Evolutionary conservation across 1,139 yeast species (phyloP), one percentile per base, ranked within the genome.

Genomic region (Hansenula sp.): DNA sequence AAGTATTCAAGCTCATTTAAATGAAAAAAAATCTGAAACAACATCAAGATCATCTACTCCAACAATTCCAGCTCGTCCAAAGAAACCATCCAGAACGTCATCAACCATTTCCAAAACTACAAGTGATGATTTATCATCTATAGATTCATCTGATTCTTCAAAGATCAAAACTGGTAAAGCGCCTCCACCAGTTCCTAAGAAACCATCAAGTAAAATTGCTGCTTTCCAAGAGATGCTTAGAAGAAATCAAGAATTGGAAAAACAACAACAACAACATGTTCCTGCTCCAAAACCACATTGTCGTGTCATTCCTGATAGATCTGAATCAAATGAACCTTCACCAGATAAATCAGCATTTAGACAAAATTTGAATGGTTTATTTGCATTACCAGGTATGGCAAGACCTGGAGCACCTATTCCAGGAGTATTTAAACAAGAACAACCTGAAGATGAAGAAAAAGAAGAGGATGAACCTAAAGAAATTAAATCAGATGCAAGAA

Each of bases 161-260:
- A 17, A 16, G 4, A 30, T 12, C 5, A 29, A 14, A 22, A 13
- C 16, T 6, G 18, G 17, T 14, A 47, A 69, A 61, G 50, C 68
- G 0, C 83, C 85, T 12, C 89, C 89, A 4, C 81, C 79, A 25
- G 79, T 78, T 29, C 90, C 90, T 2, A 82, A 82, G 55, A 83
- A 83, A 49, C 78, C 86, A 19, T 82, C 90, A 0, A 79, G 88
- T 0, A 82, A 73, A 48, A 84, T 84, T 45, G 89, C 90, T 2
- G 89, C 89, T 0, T 83, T 84, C 57, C 94, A 83, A 55, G 83
- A 82, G 53, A 74, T 80, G 82, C 65, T 82, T 42, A 73, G 73
- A 36, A 64, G 65, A 45, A 70, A 68, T 44, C 78, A 72, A 51
- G 61, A 62, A 41, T 60, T 35, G 28, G 51, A 36, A 38, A 41